Base-by-base conservation (phyloP, 192 early-diverging fungal genomes). In the Coemansia sp. region DNA sequence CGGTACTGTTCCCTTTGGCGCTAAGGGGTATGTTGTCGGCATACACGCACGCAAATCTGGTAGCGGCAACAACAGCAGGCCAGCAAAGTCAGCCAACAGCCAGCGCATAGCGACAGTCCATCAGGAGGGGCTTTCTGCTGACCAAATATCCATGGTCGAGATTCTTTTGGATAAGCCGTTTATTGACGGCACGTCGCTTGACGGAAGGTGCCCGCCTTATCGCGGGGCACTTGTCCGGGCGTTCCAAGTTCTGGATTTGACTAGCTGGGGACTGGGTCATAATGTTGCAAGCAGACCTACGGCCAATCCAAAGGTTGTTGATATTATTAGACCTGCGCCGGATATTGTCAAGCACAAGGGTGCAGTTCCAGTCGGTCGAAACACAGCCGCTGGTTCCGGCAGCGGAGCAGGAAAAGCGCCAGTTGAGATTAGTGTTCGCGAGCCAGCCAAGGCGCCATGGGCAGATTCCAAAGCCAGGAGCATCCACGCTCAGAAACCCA, bases 101-200 rank as follows among this genome's bases (percentile, higher is more conserved):
- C 88, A 88, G 19, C 79, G 88, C 22, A 74, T 84, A 26, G 75
- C 94, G 9, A 91, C 91, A 47, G 85, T 95, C 41, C 68, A 56
- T n/a, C 75, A 83, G 54, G 81, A 78, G 52, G 81, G 76, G 15
- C 55, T 76, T 0, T 66, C 75, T 0, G 72, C 75, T n/a, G 73
- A 73, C 48, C 84, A 88, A 39, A 90, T 90, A 32, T 75, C 87
- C 18, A 78, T 85, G 52, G 72, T 98, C 6, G 96, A 98, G 67
- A 86, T 99, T 15, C 73, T 99, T 0, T 93, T 98, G 68, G 97
- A 99, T 78, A 69, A 77, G 62, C 67, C 87, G 6, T 93, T 97
- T 66, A 87, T 95, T 78, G 89, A 88, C 61, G 94, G 92, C 4
- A 85, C 81, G 18, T 88, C 83, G 41, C 79, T 98, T n/a, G 89